Conservation (phyloP, 2,329 filamentous ascomycete genomes). For the Aspergillus persii region DNA sequence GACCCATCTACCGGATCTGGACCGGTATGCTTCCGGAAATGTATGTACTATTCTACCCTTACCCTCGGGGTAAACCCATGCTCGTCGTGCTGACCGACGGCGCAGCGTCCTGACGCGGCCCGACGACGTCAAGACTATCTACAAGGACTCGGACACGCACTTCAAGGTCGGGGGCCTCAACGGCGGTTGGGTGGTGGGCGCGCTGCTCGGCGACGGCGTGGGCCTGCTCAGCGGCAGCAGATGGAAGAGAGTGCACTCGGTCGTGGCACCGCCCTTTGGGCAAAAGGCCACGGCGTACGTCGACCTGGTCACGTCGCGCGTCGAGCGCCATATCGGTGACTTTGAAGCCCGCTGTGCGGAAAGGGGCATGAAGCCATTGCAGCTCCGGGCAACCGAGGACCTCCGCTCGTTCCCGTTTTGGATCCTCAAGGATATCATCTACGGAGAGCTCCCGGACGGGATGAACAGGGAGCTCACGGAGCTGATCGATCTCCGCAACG, state of each 20-base stretch:
- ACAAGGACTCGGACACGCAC: constrained; percentile 46
- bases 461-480: constrained; percentile 23
- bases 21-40: constrained; percentile 40
- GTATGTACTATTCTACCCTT: constrained; percentile 24
- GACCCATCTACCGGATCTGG: constrained; percentile 42
- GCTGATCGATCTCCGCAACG: constrained; percentile 26
- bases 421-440: constrained; percentile 39
- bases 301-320: not conserved
- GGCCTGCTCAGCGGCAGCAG: constrained; percentile 38
- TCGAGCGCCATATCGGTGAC: constrained; percentile 2
- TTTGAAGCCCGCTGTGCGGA: not conserved
- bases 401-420: constrained; percentile 39
- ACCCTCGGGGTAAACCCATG: too few relatives aligned
- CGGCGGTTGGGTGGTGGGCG: constrained; percentile 38
- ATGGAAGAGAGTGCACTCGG: constrained; percentile 5
- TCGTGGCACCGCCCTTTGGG: constrained; percentile 4
- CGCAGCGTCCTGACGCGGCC: constrained; percentile 38
- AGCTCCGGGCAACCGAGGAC: constrained; percentile 26
- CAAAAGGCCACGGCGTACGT: not conserved
- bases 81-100: not conserved
- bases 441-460: constrained; percentile 29
- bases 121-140: constrained; percentile 36
- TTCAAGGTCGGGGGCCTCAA: constrained; percentile 44
- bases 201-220: constrained; percentile 45
- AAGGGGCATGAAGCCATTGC: not conserved